A percentile compares a stretch with the other conserved stretches of the same genome.
phyloP scores from a whole-genome alignment of 2,329 filamentous ascomycete species.

The Fusarium vanettenii region DNA sequence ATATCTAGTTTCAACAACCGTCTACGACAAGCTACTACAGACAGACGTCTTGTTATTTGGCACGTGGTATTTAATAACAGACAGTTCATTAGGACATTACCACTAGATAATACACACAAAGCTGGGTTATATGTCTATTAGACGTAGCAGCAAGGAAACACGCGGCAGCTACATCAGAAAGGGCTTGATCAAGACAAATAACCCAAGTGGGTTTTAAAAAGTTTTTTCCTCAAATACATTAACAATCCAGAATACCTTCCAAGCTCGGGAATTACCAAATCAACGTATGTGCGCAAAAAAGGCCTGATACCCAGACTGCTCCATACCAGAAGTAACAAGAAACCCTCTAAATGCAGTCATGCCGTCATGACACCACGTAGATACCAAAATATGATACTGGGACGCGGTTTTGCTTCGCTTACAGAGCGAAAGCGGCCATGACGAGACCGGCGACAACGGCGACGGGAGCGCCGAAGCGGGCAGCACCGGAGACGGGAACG shows the following conservation, averaged over 20 bases:
- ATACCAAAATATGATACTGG: constrained; percentile 36
- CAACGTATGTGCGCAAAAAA: constrained; percentile 46
- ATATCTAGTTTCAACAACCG: background rate
- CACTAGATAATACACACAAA: constrained; percentile 10
- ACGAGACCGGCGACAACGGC: constrained; percentile 55
- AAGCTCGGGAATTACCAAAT: constrained; percentile 41
- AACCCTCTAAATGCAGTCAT: constrained; percentile 48
- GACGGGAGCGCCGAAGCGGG: constrained; percentile 51
- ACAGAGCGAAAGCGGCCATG: constrained; percentile 57
- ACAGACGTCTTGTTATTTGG: background rate
- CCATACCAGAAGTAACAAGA: constrained; percentile 41
- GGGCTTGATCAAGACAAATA: constrained; percentile 42
- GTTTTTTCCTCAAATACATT: constrained; percentile 46
- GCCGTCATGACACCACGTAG: constrained; percentile 43
- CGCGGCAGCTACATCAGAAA: constrained; percentile 40
- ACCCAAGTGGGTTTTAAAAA: constrained; percentile 43
- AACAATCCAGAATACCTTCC: constrained; percentile 46
- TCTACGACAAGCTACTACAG: background rate
- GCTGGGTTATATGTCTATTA: constrained; percentile 45
- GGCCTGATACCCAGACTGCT: constrained; percentile 40
- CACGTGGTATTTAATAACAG: background rate
- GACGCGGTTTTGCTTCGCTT: constrained; percentile 41
- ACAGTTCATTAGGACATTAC: constrained; percentile 28
- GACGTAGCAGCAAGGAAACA: constrained; percentile 42
- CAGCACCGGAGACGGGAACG: constrained; percentile 44